These are phyloP conservation scores for Nakazawaea anatomiae DNA, from an alignment of 805 yeast genomes.

Conservation along the genomic window DNA sequence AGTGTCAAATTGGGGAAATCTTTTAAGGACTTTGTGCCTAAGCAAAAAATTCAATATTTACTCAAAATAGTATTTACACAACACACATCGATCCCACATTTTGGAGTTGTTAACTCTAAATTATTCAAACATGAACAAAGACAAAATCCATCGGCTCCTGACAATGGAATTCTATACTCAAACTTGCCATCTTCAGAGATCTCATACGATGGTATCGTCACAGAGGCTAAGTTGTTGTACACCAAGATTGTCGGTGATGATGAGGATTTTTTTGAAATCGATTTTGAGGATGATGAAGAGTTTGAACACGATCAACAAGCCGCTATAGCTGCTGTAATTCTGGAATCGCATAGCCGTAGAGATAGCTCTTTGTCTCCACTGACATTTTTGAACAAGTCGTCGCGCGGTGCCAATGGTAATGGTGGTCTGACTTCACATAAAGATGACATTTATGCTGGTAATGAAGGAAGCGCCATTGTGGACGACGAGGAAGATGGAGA, in stretches of 20 bases:
- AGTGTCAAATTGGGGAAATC: slow-evolving; percentile 85
- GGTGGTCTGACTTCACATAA: slow-evolving; percentile 12
- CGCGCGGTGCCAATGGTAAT: slow-evolving; percentile 8
- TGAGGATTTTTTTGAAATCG: slow-evolving; percentile 94
- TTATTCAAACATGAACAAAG: slow-evolving; percentile 28
- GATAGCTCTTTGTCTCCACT: slow-evolving; percentile 2
- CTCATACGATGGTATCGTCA: slow-evolving; percentile 85
- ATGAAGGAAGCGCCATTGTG: slow-evolving; percentile 26
- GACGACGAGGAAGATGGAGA: slow-evolving; percentile 26
- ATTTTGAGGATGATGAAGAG: slow-evolving; percentile 91
- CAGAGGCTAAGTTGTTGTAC: slow-evolving; percentile 73
- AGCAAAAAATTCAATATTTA: slow-evolving; percentile 57
- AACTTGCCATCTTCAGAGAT: slow-evolving; percentile 77
- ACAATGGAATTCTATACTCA: slow-evolving; percentile 42
- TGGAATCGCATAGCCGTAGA: slow-evolving; percentile 1
- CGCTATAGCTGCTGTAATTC: slow-evolving; percentile 1
- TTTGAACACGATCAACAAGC: slow-evolving; percentile 5
- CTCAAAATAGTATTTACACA: slow-evolving; percentile 61
- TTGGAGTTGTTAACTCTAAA: slow-evolving; percentile 41
- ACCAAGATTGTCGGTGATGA: slow-evolving; percentile 82
- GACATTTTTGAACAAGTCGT: neutral
- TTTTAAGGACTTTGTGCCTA: slow-evolving; percentile 78
- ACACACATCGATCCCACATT: slow-evolving; percentile 48
- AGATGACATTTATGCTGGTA: slow-evolving; percentile 14
- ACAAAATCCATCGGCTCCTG: slow-evolving; percentile 34